Percentiles rank a stretch among this genome's conserved stretches.
Conservation (phyloP, 495 filamentous ascomycete genomes). For the Trypethelium eluteriae region DNA sequence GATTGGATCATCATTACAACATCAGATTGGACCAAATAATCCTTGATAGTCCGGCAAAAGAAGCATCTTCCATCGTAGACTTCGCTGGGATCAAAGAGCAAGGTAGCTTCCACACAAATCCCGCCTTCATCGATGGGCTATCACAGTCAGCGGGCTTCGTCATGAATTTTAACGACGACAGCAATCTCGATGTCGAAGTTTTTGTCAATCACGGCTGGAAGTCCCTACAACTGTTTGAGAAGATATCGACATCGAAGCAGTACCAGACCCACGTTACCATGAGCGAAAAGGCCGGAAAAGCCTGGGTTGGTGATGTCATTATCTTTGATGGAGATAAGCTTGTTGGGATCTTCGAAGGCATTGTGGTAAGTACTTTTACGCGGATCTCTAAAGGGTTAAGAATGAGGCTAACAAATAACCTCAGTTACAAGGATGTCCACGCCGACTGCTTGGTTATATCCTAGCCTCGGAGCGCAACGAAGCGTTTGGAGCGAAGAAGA, state of each 20-base stretch:
- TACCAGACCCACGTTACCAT: conserved; percentile 30
- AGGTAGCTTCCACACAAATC: conserved; percentile 21
- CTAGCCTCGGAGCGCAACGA: not conserved
- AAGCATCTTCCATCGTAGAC: not conserved
- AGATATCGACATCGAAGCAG: conserved; percentile 29
- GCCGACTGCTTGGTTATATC: conserved; percentile 12
- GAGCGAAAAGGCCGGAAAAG: conserved; percentile 11
- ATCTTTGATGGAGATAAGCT: conserved; percentile 21
- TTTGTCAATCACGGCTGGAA: conserved; percentile 18
- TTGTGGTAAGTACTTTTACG: conserved; percentile 17
- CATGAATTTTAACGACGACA: conserved; percentile 19
- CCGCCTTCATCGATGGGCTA: conserved; percentile 21
- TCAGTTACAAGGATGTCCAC: conserved; percentile 10
- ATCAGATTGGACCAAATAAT: not conserved
- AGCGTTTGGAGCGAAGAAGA: conserved; percentile 4
- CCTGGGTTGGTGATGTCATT: conserved; percentile 16
- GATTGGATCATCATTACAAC: no score
- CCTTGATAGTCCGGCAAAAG: not conserved
- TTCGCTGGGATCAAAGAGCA: not conserved
- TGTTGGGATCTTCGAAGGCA: conserved; percentile 14
- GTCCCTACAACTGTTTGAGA: conserved; percentile 9
- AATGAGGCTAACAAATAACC: conserved; percentile 5
- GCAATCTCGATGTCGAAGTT: conserved; percentile 14
- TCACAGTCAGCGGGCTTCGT: conserved; percentile 26
- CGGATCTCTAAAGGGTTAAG: not conserved